Evolutionary conservation across 192 early-diverging fungal genomes (phyloP), one percentile per base, ranked within the genome.

Genomic region (Linnemannia zychae): DNA sequence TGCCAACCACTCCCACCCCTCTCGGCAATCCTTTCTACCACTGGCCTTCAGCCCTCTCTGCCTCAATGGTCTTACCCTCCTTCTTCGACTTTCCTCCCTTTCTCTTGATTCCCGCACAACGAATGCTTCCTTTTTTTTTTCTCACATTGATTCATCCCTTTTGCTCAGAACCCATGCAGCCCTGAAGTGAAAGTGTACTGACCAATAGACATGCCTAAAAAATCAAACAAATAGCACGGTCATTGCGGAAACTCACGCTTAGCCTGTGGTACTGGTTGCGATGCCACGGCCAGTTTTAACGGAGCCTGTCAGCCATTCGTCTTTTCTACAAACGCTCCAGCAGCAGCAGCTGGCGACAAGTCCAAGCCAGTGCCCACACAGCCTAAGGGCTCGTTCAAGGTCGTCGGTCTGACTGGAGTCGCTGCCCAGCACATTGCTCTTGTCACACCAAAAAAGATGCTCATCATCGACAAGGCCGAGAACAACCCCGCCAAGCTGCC

Each of bases 391-490:
- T 76, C 84, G 7, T 86, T 79, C 70, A 79, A 80, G 44, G 31
- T 80, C n/a, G 73, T 86, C 12, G 88, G 90, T 9, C 52, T 77
- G 5, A 89, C 91, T 13, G 90, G 89, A 50, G 91, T 90, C 0
- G 75, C 90, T 2, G 91, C 91, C 2, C 90, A 90, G 86, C 91
- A 92, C 49, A 81, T 89, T 65, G 80, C 86, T 15, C 83, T 92
- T 4, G 81, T 89, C 67, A 86, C 78, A 24, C 88, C 89, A 44
- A 87, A 75, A 18, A 89, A 87, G 47, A 85, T 90, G 69, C 71
- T 90, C 40, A 87, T 92, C 44, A 88, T 92, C 20, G 91, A 92
- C 74, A 90, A 90, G 87, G 89, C 87, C 85, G 88, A 84, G 81
- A 89, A 90, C 71, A 84, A 84, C 40, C 87, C 90, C 71, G 91